These are phyloP conservation scores for Trifolium repens DNA, from an alignment of 306 rosid species.

Conservation along the genomic window DNA sequence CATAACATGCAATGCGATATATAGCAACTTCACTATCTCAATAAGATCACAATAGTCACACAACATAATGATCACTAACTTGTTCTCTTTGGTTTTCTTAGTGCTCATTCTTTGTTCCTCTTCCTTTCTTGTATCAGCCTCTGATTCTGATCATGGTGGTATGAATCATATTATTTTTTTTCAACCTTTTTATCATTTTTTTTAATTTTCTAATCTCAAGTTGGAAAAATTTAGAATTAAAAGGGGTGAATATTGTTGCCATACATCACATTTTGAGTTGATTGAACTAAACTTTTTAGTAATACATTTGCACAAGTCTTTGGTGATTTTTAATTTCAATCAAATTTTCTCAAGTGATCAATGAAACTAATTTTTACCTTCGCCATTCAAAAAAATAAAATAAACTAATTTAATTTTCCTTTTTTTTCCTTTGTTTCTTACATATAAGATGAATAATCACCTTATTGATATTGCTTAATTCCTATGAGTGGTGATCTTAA, in stretches of 20 bases:
- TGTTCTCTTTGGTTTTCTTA: slow-evolving; percentile 37
- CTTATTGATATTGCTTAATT: background rate
- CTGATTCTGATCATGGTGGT: slow-evolving; percentile 56
- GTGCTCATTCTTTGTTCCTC: slow-evolving; percentile 40
- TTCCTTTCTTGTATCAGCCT: slow-evolving; percentile 42
- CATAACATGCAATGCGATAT: background rate
- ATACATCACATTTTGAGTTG: slow-evolving; percentile 1
- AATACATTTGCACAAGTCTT: background rate
- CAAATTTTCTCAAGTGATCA: background rate
- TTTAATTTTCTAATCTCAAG: background rate
- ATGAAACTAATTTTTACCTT: background rate
- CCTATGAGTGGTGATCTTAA: slow-evolving; percentile 5
- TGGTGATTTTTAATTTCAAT: background rate
- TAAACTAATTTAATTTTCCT: background rate
- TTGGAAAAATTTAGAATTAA: background rate
- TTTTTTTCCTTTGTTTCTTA: slow-evolving; percentile 10
- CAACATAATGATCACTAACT: slow-evolving; percentile 10
- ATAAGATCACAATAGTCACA: background rate
- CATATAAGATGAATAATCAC: background rate
- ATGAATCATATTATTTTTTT: slow-evolving; percentile 14
- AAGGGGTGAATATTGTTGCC: background rate
- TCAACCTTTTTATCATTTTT: slow-evolving; percentile 14
- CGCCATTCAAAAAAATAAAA: background rate
- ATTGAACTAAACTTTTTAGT: background rate
- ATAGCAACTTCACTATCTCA: background rate